These are phyloP conservation scores for Acanthochlamys bracteata DNA, from an alignment of 106 monocot genomes.

Conservation along the genomic window DNA sequence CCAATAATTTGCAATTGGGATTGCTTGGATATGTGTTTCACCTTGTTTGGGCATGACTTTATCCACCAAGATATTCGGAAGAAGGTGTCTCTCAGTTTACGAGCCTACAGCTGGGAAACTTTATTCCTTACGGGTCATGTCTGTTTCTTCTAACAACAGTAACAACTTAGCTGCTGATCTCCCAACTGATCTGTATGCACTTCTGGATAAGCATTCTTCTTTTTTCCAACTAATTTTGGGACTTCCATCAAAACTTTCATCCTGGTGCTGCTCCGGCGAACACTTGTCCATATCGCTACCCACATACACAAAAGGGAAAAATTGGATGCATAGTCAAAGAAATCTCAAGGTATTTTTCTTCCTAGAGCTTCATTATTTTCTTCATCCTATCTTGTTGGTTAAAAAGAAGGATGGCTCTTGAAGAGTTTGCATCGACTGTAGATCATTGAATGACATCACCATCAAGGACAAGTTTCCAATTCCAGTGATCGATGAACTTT, in stretches of 20 bases:
- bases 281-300: not conserved
- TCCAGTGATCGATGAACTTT: slow-evolving; percentile 7
- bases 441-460: not conserved
- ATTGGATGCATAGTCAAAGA: not conserved
- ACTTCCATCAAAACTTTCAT: not conserved
- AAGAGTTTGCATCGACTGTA: not conserved
- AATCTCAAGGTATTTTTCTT: not conserved
- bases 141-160: too few relatives aligned
- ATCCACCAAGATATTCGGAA: too few relatives aligned
- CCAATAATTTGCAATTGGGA: too few relatives aligned
- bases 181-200: too few relatives aligned
- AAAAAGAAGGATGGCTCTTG: not conserved
- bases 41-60: too few relatives aligned
- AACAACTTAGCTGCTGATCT: too few relatives aligned
- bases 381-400: not conserved
- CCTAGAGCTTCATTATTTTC: not conserved
- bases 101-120: too few relatives aligned
- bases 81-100: too few relatives aligned
- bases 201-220: too few relatives aligned
- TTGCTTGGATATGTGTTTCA: too few relatives aligned
- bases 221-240: not conserved
- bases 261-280: not conserved
- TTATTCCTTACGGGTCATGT: too few relatives aligned
- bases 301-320: not conserved
- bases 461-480: slow-evolving; percentile 9